A percentile compares a stretch with the other conserved stretches of the same genome.
Conservation (phyloP, 2,329 filamentous ascomycete species). For the Arachnomyces sp. region DNA sequence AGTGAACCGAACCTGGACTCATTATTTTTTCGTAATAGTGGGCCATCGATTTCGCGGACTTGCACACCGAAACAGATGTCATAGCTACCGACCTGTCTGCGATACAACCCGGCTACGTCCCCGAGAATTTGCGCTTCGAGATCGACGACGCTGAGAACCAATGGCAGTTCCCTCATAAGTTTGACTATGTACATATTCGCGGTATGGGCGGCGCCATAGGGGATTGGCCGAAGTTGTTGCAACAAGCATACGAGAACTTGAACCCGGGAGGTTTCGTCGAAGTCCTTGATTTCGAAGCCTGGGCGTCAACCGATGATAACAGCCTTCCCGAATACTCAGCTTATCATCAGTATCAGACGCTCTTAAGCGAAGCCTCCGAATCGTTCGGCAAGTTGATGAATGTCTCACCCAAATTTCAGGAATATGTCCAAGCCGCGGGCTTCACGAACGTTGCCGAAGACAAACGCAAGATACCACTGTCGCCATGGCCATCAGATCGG, state of each 20-base stretch:
- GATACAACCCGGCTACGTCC: conserved; percentile 34
- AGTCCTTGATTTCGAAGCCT: conserved; percentile 22
- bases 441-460: conserved; percentile 43
- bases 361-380: conserved; percentile 15
- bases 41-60: conserved; percentile 41
- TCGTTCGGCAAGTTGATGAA: conserved; percentile 20
- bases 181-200: conserved; percentile 35
- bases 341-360: conserved; percentile 14
- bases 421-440: conserved; percentile 42
- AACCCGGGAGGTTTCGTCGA: conserved; percentile 24
- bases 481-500: conserved; percentile 20
- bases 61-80: conserved; percentile 28
- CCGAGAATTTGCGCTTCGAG: conserved; percentile 45
- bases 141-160: conserved; percentile 37
- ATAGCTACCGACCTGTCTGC: conserved; percentile 29
- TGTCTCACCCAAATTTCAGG: conserved; percentile 25
- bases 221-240: conserved; percentile 21
- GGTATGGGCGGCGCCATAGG: conserved; percentile 30
- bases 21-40: conserved; percentile 27
- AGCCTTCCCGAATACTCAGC: conserved; percentile 16
- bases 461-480: conserved; percentile 35
- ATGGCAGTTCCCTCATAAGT: conserved; percentile 30
- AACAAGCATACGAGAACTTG: conserved; percentile 19
- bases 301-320: conserved; percentile 22
- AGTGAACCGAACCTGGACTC: conserved; percentile 12